Percentiles rank a stretch among this genome's conserved stretches.
Conservation (phyloP, 148 eudicot species). For the Diospyros kaki region DNA sequence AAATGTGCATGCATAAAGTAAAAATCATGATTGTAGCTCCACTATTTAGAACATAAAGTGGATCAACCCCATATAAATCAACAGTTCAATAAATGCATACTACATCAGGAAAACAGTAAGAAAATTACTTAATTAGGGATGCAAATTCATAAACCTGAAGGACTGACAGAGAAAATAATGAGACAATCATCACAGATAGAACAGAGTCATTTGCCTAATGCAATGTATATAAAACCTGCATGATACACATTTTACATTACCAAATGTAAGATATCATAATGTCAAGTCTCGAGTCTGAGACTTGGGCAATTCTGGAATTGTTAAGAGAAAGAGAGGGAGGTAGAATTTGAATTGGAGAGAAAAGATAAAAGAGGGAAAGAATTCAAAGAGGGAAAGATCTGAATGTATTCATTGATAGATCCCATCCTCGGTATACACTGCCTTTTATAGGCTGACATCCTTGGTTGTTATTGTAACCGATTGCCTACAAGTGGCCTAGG, state of each 20-base stretch:
- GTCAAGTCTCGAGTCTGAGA: no score
- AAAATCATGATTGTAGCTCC: background rate
- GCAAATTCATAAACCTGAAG: background rate
- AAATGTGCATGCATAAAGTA: constrained; percentile 6
- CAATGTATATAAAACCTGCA: background rate
- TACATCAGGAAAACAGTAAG: background rate
- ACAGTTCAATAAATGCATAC: background rate
- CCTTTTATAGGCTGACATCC: no score
- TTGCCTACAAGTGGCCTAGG: no score
- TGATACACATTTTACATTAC: background rate
- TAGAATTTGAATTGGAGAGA: no score
- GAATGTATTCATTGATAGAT: no score
- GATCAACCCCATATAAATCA: background rate
- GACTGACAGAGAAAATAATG: background rate
- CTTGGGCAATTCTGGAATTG: no score
- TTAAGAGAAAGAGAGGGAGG: no score
- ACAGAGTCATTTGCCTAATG: background rate
- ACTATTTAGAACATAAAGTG: background rate
- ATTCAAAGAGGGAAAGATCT: no score
- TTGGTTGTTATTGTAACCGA: no score
- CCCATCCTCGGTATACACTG: no score
- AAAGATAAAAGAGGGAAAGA: no score
- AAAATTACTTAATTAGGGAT: background rate
- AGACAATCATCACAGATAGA: background rate
- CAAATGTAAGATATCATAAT: background rate